Conservation (phyloP, 2,329 filamentous ascomycete genomes). For the Apiospora pterosperma region DNA sequence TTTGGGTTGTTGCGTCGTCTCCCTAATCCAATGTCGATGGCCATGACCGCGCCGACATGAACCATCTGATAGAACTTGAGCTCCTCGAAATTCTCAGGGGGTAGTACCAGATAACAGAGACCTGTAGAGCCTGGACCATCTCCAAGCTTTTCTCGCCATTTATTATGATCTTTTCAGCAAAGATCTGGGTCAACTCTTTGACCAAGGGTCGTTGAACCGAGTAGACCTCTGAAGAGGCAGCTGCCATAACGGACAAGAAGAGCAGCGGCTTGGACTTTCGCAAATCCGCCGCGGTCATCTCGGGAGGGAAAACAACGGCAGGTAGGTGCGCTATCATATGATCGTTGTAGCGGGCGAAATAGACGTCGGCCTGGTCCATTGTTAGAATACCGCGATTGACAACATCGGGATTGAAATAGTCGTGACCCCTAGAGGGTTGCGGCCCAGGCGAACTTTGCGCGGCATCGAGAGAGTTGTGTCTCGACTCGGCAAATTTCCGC, state of each 20-base stretch:
- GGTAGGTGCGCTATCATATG: slow-evolving; percentile 61
- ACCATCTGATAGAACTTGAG: slow-evolving; percentile 88
- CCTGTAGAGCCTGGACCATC: slow-evolving; percentile 72
- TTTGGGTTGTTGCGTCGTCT: slow-evolving; percentile 32
- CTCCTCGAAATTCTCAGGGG: slow-evolving; percentile 82
- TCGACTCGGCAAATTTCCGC: slow-evolving; percentile 32
- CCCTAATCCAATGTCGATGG: slow-evolving; percentile 75
- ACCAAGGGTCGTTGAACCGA: slow-evolving; percentile 59
- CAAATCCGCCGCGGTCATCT: slow-evolving; percentile 51
- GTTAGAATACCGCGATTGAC: slow-evolving; percentile 59
- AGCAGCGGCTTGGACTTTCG: slow-evolving; percentile 59
- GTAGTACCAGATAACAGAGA: slow-evolving; percentile 80
- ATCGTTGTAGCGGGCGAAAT: slow-evolving; percentile 57
- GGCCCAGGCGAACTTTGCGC: slow-evolving; percentile 17
- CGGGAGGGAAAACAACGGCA: slow-evolving; percentile 55
- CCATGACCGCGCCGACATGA: slow-evolving; percentile 78
- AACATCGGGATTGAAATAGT: slow-evolving; percentile 34
- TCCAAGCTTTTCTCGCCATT: slow-evolving; percentile 79
- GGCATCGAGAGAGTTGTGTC: slow-evolving; percentile 4
- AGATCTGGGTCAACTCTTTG: slow-evolving; percentile 66
- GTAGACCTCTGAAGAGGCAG: slow-evolving; percentile 56
- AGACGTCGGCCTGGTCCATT: slow-evolving; percentile 48
- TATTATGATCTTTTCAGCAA: slow-evolving; percentile 72
- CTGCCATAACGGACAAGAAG: slow-evolving; percentile 69
- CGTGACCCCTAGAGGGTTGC: slow-evolving; percentile 17